These are phyloP conservation scores for Volvariella volvacea DNA, from an alignment of 1,284 basidiomycete species.

Conservation along the genomic window DNA sequence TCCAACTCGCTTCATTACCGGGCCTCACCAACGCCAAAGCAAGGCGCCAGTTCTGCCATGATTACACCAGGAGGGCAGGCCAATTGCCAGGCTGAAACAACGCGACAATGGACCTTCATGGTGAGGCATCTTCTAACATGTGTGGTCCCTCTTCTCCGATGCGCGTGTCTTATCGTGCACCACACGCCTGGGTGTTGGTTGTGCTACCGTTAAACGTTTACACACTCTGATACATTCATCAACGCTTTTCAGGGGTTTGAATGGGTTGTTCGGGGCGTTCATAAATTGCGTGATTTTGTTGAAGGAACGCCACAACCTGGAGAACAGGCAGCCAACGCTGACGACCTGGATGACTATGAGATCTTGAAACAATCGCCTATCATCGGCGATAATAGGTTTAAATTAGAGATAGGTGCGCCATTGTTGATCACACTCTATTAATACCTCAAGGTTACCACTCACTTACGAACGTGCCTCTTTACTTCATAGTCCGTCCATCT, in stretches of 20 bases:
- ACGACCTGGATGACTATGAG: conserved; percentile 42
- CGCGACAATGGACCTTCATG: conserved; percentile 55
- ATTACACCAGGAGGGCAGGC: conserved; percentile 15
- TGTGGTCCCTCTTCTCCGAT: not conserved
- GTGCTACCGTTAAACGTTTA: not conserved
- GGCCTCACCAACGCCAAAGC: conserved; percentile 10
- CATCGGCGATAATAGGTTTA: conserved; percentile 68
- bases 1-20: conserved; percentile 10
- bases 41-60: conserved; percentile 11
- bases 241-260: conserved; percentile 49
- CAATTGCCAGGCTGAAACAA: conserved; percentile 34
- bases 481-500: conserved; percentile 20
- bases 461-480: not conserved
- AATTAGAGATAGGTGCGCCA: conserved; percentile 54
- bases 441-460: conserved; percentile 1
- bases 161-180: not conserved
- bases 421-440: not conserved
- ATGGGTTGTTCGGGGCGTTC: conserved; percentile 54
- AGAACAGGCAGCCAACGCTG: conserved; percentile 10
- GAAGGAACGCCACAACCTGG: conserved; percentile 27
- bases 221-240: conserved; percentile 1
- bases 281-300: conserved; percentile 47
- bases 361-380: conserved; percentile 57
- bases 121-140: conserved; percentile 26
- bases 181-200: not conserved